These are phyloP conservation scores for Bocquillonia castaneifolia DNA, from an alignment of 441 rosid genomes.

Conservation along the genomic window DNA sequence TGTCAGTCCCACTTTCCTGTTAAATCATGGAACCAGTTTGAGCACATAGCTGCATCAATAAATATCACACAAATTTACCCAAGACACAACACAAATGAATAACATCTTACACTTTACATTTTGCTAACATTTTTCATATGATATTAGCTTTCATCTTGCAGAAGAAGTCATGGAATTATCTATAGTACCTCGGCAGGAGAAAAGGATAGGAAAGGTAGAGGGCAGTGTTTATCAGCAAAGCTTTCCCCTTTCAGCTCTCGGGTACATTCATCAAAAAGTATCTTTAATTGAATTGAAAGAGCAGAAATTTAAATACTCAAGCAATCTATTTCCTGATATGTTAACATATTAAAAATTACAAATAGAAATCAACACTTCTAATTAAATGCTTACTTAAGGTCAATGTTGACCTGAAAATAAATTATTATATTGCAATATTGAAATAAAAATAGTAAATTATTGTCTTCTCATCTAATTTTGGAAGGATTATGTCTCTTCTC, in stretches of 20 bases:
- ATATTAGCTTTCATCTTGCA: background rate
- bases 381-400: background rate
- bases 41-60: background rate
- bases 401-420: background rate
- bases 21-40: conserved; percentile 16
- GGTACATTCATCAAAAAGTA: background rate
- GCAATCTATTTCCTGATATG: background rate
- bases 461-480: background rate
- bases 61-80: background rate
- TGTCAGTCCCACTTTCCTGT: conserved; percentile 93
- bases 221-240: background rate
- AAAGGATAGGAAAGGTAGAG: background rate
- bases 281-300: background rate
- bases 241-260: conserved; percentile 1
- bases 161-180: background rate
- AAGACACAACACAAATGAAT: background rate
- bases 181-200: background rate
- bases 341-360: background rate
- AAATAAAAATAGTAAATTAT: too few species aligned
- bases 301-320: background rate
- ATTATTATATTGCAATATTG: too few species aligned
- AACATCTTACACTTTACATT: background rate
- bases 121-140: background rate
- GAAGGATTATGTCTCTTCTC: background rate
- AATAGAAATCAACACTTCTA: background rate